Base-by-base conservation (phyloP, 768 basidiomycete species). In the Boletus rubroflammeus region DNA sequence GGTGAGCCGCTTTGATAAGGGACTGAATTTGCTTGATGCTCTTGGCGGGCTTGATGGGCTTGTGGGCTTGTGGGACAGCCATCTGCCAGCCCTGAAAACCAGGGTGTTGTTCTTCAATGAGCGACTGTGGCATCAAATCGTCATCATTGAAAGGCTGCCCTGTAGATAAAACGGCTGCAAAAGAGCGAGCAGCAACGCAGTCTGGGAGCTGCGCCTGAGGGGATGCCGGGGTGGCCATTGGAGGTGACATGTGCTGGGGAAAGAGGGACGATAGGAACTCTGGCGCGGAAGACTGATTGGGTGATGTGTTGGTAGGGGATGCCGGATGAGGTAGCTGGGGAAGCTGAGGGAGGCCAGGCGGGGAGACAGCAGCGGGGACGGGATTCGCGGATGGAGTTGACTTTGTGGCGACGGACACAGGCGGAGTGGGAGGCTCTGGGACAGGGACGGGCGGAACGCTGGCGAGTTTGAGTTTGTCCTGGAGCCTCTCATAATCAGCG, bases 1-100 rank as follows among this genome's bases (percentile, higher is more conserved):
- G 72, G 52, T 76, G 75, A 17, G 77, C 77, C 11, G 70, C 71
- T 39, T 65, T 68, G 59, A 78, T 77, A 51, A 78, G 73, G 3
- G 73, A 68, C 47, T 76, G 73, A 11, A 78, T 61, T 35, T 78
- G 75, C 10, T 68, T 72, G 32, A 78, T 62, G 59, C 57, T 74
- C 65, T 70, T 74, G 19, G 74, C 69, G 5, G 62, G 60, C 48
- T 69, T 70, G 3, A 47, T 41, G 9, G 52, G 28, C 38, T 62
- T 67, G 23, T 56, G 31, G 36, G 51, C 4, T 8, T 62, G 53
- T 8, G 62, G n/a, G 42, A 41, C 6, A 11, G 57, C 42, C 26
- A 58, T n/a, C 46, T 67, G 71, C 68, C 70, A 72, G 19, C 48
- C 36, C 41, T 64, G 62, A 17, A 57, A 38, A 15, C 32, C 10